phyloP scores from a whole-genome alignment of 2,329 filamentous ascomycete species.

The Cryphonectria naterciae region DNA sequence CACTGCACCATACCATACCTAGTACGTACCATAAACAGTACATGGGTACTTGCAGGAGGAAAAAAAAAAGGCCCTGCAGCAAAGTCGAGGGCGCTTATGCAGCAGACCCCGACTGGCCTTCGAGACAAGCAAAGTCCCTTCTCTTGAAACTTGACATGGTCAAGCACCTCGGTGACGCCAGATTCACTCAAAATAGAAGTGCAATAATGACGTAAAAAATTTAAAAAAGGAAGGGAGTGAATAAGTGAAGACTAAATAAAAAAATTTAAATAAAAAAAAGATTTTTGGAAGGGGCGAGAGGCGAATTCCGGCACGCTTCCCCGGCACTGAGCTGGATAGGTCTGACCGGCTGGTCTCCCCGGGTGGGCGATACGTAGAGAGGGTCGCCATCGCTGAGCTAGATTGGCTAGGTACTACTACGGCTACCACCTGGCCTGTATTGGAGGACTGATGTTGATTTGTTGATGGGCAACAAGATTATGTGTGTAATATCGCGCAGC shows the following conservation, averaged over 20 bases:
- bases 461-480: background rate
- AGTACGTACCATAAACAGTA: background rate
- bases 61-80: background rate
- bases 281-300: background rate
- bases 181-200: background rate
- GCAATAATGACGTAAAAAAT: background rate
- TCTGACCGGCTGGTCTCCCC: background rate
- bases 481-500: background rate
- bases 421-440: background rate
- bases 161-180: background rate
- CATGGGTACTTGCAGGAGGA: background rate
- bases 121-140: background rate
- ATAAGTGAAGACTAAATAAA: too few relatives aligned
- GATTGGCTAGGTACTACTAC: background rate
- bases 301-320: background rate
- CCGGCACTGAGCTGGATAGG: background rate
- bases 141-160: background rate
- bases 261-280: too few relatives aligned
- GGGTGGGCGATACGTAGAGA: background rate
- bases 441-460: background rate
- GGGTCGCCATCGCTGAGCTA: background rate
- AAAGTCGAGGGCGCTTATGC: background rate
- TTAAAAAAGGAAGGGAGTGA: background rate
- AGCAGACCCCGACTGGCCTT: background rate
- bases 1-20: background rate